A percentile compares a stretch with the other conserved stretches of the same genome.
phyloP scores from a whole-genome alignment of 129 eudicot genomes.

The Oenanthe sinensis region DNA sequence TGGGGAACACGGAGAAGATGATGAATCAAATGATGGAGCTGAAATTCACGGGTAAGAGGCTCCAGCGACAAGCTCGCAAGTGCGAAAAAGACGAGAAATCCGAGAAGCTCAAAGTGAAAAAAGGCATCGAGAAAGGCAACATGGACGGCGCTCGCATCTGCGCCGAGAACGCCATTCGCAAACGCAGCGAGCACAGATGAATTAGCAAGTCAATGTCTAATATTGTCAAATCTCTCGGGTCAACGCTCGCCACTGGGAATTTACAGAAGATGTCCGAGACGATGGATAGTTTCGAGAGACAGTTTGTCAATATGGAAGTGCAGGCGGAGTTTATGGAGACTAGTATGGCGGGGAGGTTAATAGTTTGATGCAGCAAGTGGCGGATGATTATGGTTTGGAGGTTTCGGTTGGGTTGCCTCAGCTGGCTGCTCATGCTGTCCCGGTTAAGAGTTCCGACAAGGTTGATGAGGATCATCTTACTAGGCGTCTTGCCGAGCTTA shows the following conservation, averaged over 20 bases:
- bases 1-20: constrained; percentile 91
- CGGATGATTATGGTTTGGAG: constrained; percentile 89
- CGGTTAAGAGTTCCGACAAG: constrained; percentile 43
- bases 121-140: constrained; percentile 39
- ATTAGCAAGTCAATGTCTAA: constrained; percentile 67
- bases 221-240: constrained; percentile 76
- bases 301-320: constrained; percentile 86
- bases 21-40: constrained; percentile 94
- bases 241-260: constrained; percentile 59
- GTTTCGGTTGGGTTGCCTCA: constrained; percentile 86
- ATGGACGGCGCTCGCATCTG: constrained; percentile 89
- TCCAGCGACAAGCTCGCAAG: constrained; percentile 71
- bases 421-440: constrained; percentile 62
- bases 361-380: constrained; percentile 94
- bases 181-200: constrained; percentile 94
- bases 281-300: constrained; percentile 81
- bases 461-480: constrained; percentile 80
- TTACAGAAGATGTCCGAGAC: constrained; percentile 92
- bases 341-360: constrained; percentile 91
- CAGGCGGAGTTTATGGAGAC: constrained; percentile 96
- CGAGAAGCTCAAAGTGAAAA: constrained; percentile 36
- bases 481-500: constrained; percentile 85
- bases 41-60: constrained; percentile 70
- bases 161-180: constrained; percentile 90
- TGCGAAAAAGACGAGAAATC: constrained; percentile 88